These are phyloP conservation scores for Linum trigynum DNA, from an alignment of 345 rosid genomes.

Conservation along the genomic window DNA sequence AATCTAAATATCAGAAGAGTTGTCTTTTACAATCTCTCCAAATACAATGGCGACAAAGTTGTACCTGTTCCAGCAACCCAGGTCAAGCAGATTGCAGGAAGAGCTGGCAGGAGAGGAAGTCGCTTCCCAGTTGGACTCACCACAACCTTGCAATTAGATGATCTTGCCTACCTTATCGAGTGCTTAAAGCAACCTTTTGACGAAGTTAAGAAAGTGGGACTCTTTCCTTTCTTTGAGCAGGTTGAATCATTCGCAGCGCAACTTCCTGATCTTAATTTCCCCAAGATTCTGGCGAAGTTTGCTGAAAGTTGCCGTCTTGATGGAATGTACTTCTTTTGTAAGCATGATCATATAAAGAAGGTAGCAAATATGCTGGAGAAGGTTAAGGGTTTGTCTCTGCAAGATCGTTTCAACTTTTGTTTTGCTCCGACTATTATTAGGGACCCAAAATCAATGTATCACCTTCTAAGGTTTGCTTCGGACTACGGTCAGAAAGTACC, in stretches of 20 bases:
- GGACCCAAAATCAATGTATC: constrained; percentile 88
- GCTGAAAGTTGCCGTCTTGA: constrained; percentile 73
- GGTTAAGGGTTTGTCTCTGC: constrained; percentile 58
- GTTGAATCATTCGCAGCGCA: constrained; percentile 80
- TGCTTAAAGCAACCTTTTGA: constrained; percentile 85
- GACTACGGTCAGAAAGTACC: constrained; percentile 55
- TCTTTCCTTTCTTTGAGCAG: constrained; percentile 92
- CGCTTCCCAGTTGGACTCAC: constrained; percentile 81
- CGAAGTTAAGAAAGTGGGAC: constrained; percentile 67
- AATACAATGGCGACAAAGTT: constrained; percentile 76
- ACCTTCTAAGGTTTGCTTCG: constrained; percentile 67
- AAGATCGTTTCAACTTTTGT: constrained; percentile 89
- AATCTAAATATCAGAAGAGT: constrained; percentile 90
- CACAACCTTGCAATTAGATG: constrained; percentile 62
- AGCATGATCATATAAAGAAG: constrained; percentile 76
- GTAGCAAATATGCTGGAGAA: constrained; percentile 94
- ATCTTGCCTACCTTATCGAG: constrained; percentile 63
- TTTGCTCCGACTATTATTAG: constrained; percentile 89
- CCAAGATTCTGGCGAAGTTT: constrained; percentile 63
- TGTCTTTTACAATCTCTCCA: constrained; percentile 59
- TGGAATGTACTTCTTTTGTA: constrained; percentile 75
- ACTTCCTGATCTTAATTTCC: constrained; percentile 42
- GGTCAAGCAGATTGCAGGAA: constrained; percentile 92
- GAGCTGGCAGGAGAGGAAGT: constrained; percentile 97
- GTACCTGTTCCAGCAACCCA: constrained; percentile 81